A percentile compares a stretch with the other conserved stretches of the same genome.
phyloP scores from a whole-genome alignment of 2,329 filamentous ascomycete species.

The Clarireedia homoeocarpa region DNA sequence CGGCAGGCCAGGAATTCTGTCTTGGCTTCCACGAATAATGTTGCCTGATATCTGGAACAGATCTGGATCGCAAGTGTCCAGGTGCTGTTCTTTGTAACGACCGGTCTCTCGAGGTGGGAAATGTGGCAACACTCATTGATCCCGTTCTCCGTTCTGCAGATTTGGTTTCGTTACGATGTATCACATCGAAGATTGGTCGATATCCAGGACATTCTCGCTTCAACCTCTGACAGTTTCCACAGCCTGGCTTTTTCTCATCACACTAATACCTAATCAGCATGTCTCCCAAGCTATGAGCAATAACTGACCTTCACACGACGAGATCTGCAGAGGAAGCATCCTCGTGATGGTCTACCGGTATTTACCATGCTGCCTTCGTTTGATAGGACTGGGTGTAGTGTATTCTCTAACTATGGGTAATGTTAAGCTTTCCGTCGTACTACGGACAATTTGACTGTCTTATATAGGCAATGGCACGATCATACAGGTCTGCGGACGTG shows the following conservation, averaged over 20 bases:
- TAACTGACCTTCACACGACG: slow-evolving; percentile 14
- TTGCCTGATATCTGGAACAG: not conserved
- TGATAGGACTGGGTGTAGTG: not conserved
- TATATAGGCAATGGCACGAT: not conserved
- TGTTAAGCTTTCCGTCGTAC: not conserved
- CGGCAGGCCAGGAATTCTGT: not conserved
- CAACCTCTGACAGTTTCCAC: slow-evolving; percentile 11
- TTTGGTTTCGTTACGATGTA: slow-evolving; percentile 1
- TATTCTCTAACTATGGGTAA: not conserved
- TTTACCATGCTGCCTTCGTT: slow-evolving; percentile 2
- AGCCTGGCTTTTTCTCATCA: slow-evolving; percentile 20
- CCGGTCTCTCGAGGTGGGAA: not conserved
- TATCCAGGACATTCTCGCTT: slow-evolving; percentile 7
- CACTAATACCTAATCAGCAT: not conserved
- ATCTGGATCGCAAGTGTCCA: not conserved
- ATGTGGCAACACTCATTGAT: not conserved
- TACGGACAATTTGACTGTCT: not conserved
- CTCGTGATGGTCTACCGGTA: slow-evolving; percentile 9
- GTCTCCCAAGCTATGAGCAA: not conserved
- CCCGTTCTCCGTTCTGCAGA: not conserved
- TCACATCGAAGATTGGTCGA: slow-evolving; percentile 2
- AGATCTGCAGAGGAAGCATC: slow-evolving; percentile 13
- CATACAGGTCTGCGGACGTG: too few species aligned
- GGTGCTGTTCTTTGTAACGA: not conserved
- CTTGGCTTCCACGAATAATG: not conserved